Evolutionary conservation across 192 early-diverging fungal genomes (phyloP).

Genomic region (Gamsiella multidivaricata): DNA sequence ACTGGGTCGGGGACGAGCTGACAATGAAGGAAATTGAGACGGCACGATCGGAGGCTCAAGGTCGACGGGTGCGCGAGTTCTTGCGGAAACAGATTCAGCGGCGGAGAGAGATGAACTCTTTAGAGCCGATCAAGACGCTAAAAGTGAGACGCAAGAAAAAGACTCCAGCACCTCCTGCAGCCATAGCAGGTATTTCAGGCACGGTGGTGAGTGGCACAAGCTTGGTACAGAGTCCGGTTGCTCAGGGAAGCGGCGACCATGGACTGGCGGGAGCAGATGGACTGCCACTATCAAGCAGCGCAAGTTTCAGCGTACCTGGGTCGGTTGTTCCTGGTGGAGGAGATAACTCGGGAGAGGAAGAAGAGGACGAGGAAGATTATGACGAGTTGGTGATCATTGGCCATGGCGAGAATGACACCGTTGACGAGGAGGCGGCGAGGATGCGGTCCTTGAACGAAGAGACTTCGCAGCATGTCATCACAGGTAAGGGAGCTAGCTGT

Average conservation of each 20-base stretch:
- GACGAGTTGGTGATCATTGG: constrained; percentile 50
- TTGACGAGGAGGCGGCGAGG: constrained; percentile 42
- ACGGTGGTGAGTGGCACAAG: neutral
- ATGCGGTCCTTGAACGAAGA: constrained; percentile 33
- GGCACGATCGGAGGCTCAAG: constrained; percentile 46
- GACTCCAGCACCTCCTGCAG: neutral
- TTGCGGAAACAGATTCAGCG: constrained; percentile 51
- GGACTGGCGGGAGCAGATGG: neutral
- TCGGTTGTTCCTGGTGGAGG: neutral
- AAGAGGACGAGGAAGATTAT: constrained; percentile 51
- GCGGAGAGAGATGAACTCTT: constrained; percentile 43
- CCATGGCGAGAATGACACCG: constrained; percentile 43
- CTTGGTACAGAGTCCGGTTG: neutral
- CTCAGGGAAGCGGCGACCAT: constrained; percentile 6
- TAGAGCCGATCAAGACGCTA: constrained; percentile 28
- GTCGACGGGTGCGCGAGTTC: constrained; percentile 42
- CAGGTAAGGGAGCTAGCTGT: constrained; percentile 14
- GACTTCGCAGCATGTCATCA: constrained; percentile 42
- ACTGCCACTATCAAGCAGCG: too few species aligned
- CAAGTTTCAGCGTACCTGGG: neutral
- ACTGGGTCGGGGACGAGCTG: constrained; percentile 51
- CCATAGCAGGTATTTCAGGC: neutral
- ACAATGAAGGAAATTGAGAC: constrained; percentile 53
- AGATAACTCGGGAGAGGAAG: constrained; percentile 30
- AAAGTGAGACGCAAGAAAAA: constrained; percentile 32